These are phyloP conservation scores for Mycena maculata DNA, from an alignment of 768 basidiomycete genomes.

Conservation along the genomic window DNA sequence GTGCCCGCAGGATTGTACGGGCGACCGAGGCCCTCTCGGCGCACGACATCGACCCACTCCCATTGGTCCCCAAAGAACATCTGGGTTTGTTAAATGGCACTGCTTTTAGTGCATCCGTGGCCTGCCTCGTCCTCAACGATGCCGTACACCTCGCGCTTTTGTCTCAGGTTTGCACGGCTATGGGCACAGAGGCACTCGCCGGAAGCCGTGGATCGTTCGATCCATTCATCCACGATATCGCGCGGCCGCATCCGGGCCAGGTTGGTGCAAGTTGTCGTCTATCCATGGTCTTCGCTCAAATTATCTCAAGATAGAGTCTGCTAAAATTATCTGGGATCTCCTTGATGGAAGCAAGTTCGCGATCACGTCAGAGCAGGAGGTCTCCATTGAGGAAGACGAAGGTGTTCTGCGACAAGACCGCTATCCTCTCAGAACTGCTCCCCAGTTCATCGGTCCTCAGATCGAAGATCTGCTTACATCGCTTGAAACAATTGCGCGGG, in stretches of 20 bases:
- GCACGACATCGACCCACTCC: conserved; percentile 72
- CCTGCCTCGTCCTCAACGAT: conserved; percentile 77
- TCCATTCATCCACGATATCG: conserved; percentile 79
- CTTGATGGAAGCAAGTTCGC: conserved; percentile 79
- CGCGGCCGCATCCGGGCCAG: conserved; percentile 89
- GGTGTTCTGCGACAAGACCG: conserved; percentile 86
- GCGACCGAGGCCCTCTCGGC: conserved; percentile 67
- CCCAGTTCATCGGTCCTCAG: conserved; percentile 90
- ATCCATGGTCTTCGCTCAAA: background rate
- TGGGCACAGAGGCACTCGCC: conserved; percentile 85
- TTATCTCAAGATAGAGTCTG: conserved; percentile 68
- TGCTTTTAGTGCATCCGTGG: conserved; percentile 86
- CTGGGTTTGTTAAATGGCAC: conserved; percentile 88
- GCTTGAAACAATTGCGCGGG: conserved; percentile 70
- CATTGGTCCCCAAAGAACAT: conserved; percentile 81
- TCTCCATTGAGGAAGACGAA: conserved; percentile 76
- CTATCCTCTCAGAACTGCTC: conserved; percentile 77
- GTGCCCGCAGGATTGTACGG: conserved; percentile 62
- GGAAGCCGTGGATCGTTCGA: conserved; percentile 80
- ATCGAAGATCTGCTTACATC: conserved; percentile 82
- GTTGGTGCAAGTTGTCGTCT: conserved; percentile 43
- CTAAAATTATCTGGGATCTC: conserved; percentile 74
- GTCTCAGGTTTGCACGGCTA: conserved; percentile 80
- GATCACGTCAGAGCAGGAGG: conserved; percentile 74
- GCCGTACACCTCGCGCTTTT: conserved; percentile 75